Evolutionary conservation across 306 rosid genomes (phyloP), one percentile per base, ranked within the genome.

Genomic region (Betula pendula): DNA sequence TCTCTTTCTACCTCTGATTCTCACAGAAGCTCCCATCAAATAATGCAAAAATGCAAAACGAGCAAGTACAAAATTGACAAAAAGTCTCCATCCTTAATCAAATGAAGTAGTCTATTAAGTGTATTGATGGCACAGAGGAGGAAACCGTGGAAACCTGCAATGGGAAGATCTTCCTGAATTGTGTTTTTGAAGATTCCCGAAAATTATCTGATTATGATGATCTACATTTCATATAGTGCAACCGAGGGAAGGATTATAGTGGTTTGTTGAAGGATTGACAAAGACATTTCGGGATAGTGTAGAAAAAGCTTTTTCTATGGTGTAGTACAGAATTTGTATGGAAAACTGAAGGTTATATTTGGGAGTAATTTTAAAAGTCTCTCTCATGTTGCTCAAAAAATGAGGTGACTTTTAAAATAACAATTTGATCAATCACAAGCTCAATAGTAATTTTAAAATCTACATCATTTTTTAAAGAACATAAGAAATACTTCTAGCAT

Each of bases 201-300:
- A 49, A 1, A 1, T 19, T 73, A 69, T 72, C 87, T 4, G 87
- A 89, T 42, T 80, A 77, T 67, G 90, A 49, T 38, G 97, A 89
- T 70, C 84, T 92, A 6, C 91, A 89, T 84, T 92, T 89, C 73
- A 40, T 92, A 4, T 90, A 76, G 72, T 92, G 92, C 73, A 72
- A 79, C 80, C 74, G 45, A 35, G 88, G 87, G 63, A 90, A 87
- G 81, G 85, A 92, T 84, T 94, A 94, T 72, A 29, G 70, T 66
- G 60, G 51, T 27, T 94, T 91, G 95, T 74, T 88, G 90, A 89
- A 81, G 75, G 75, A 69, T 29, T 85, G 82, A 56, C 33, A 75
- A 70, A 77, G 27, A 71, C 82, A 55, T 74, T n/a, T n/a, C n/a
- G n/a, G n/a, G n/a, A n/a, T n/a, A n/a, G n/a, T n/a, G n/a, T n/a